Conservation (phyloP, 2,329 filamentous ascomycete genomes). For the Calcarisporium arbuscula region DNA sequence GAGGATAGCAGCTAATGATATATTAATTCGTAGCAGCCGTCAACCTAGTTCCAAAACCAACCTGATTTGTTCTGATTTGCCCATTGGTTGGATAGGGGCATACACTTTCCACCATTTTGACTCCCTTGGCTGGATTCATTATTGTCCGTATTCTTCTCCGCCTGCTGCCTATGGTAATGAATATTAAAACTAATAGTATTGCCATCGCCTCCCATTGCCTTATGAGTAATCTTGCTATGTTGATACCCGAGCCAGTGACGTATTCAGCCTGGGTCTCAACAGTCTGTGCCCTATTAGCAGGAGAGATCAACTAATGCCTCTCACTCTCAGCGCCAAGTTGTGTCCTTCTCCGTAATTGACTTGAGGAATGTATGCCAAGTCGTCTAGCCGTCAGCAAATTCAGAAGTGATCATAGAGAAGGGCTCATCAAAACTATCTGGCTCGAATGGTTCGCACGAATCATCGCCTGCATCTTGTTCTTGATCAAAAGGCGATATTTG, state of each 20-base stretch:
- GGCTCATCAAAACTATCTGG: slow-evolving; percentile 35
- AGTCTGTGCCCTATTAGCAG: slow-evolving; percentile 21
- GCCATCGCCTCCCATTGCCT: slow-evolving; percentile 34
- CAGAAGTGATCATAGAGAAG: slow-evolving; percentile 31
- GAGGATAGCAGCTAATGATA: background rate
- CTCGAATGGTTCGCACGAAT: slow-evolving; percentile 3
- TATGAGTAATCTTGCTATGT: slow-evolving; percentile 34
- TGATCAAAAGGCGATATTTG: background rate
- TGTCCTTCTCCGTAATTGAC: slow-evolving; percentile 19
- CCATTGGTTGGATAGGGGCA: too few species aligned
- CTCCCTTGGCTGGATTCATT: slow-evolving; percentile 7
- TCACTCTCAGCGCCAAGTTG: slow-evolving; percentile 7
- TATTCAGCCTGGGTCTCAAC: slow-evolving; percentile 33
- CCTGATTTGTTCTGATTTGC: slow-evolving; percentile 24
- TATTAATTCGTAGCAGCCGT: too few species aligned
- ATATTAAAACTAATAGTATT: slow-evolving; percentile 33
- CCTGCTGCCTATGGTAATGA: slow-evolving; percentile 24
- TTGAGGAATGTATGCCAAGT: slow-evolving; percentile 36
- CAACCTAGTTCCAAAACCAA: slow-evolving; percentile 38
- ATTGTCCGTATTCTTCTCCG: slow-evolving; percentile 14
- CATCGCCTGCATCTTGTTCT: background rate
- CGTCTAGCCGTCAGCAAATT: slow-evolving; percentile 28
- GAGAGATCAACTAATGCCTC: slow-evolving; percentile 7
- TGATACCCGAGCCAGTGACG: slow-evolving; percentile 35
- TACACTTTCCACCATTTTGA: too few species aligned